These are phyloP conservation scores for Bryopsis sp. DNA, from an alignment of 139 green algal genomes.

Conservation along the genomic window DNA sequence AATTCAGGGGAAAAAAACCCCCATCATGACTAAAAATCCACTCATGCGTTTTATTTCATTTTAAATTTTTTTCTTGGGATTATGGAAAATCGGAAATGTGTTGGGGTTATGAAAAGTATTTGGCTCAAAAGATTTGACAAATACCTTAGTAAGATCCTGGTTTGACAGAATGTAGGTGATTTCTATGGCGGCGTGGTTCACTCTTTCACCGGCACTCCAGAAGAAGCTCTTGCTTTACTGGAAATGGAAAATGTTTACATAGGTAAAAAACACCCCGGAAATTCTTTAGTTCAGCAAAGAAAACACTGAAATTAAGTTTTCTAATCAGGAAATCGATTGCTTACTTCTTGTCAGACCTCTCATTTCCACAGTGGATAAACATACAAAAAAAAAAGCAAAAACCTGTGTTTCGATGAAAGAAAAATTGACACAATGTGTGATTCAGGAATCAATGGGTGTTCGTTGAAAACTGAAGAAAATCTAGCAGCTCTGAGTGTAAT, in stretches of 20 bases:
- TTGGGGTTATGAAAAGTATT: not conserved
- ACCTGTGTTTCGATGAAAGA: not conserved
- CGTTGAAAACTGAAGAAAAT: constrained; percentile 76
- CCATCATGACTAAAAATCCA: too few relatives aligned
- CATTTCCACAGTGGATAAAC: not conserved
- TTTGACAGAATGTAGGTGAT: constrained; percentile 23
- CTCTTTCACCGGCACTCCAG: constrained; percentile 66
- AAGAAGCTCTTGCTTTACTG: constrained; percentile 58
- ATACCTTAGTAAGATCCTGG: too few relatives aligned
- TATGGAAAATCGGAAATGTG: not conserved
- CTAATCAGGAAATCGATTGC: not conserved
- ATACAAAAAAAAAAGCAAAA: not conserved
- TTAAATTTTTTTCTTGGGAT: not conserved
- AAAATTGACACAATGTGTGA: not conserved
- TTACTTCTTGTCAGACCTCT: not conserved
- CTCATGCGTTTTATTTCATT: too few relatives aligned
- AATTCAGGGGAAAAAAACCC: too few relatives aligned
- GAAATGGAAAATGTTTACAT: constrained; percentile 41
- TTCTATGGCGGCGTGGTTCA: constrained; percentile 64
- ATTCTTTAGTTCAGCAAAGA: not conserved
- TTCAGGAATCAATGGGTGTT: constrained; percentile 82
- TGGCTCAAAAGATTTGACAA: too few relatives aligned
- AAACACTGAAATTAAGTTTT: not conserved
- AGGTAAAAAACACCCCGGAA: constrained; percentile 28
- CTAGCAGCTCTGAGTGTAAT: constrained; percentile 50